Evolutionary conservation across 2,329 filamentous ascomycete species (phyloP), one percentile per base, ranked within the genome.

Genomic region (Sclerotinia subarctica): DNA sequence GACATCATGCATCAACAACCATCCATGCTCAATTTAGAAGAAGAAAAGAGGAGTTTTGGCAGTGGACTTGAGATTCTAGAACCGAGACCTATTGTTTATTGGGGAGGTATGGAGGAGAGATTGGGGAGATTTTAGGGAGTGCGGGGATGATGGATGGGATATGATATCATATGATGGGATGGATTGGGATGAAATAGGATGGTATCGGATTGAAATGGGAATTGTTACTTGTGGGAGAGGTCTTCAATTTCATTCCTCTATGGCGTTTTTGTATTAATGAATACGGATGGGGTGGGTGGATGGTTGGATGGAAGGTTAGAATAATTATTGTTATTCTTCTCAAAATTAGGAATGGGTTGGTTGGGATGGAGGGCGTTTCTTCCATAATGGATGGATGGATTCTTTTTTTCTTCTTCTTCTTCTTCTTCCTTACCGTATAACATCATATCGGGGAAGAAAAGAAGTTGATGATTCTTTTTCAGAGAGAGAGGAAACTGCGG

Each of bases 21-120:
- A 17, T 86, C 84, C 24, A 82, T 87, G 70, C 75, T 84, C n/a
- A 81, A 84, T 73, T 78, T 87, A 70, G 84, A 88, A 73, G 85
- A 85, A 73, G 86, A 88, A 78, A 82, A 82, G 71, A 79, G 78
- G 73, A 81, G 78, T 72, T 87, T 85, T 66, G 81, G 81, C 13
- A 80, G 79, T 64, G 85, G 85, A 73, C 79, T 88, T 11, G 81
- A 80, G 72, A 79, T 89, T 24, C 81, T 89, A 35, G 87, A 89
- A 78, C 87, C 87, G 2, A 79, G 87, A 54, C 87, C 87, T 15
- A 81, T 88, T 47, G 85, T 88, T 65, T 88, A 87, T 78, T 89
- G 86, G 83, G 85, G 84, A 71, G 85, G 87, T 51, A 77, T 89
- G 59, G 86, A 88, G 78, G 86, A 64, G 60, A 29, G 64, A 58